phyloP scores from a whole-genome alignment of 2,329 filamentous ascomycete genomes.

The Apiospora aurea region DNA sequence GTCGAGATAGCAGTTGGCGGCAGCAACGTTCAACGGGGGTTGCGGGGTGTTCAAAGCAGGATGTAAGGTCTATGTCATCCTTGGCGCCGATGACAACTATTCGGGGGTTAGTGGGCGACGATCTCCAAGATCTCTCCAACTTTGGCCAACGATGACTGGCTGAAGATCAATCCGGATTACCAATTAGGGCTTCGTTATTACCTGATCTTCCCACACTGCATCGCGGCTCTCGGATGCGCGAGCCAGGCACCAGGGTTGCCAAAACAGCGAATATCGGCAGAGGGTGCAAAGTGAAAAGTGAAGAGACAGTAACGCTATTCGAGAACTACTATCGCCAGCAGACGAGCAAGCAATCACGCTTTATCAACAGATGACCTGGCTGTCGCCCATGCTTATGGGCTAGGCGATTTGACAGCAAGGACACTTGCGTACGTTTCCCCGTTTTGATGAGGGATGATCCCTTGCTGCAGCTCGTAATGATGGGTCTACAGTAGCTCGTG shows the following conservation, averaged over 20 bases:
- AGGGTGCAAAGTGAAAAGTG: not conserved
- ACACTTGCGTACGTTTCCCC: not conserved
- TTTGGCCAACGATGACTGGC: constrained; percentile 10
- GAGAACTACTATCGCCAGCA: not conserved
- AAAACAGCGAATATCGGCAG: not conserved
- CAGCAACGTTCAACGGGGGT: not conserved
- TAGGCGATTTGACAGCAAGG: constrained; percentile 4
- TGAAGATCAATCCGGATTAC: constrained; percentile 3
- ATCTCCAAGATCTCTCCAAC: constrained; percentile 19
- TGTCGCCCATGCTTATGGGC: not conserved
- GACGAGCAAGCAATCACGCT: not conserved
- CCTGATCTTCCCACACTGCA: not conserved
- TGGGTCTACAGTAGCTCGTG: not conserved
- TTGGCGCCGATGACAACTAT: constrained; percentile 12
- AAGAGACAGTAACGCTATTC: not conserved
- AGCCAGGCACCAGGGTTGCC: not conserved
- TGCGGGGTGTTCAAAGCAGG: constrained; percentile 1
- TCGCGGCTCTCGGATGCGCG: constrained; percentile 12
- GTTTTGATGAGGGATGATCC: constrained; percentile 3
- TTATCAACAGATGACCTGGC: not conserved
- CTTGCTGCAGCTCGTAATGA: constrained; percentile 8
- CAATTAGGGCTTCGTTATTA: not conserved
- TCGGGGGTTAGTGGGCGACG: constrained; percentile 9
- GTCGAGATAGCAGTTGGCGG: not conserved
- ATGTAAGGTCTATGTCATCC: constrained; percentile 15